Evolutionary conservation across 352 stramenopile species (phyloP).

Genomic region (Aphanomyces invadans): DNA sequence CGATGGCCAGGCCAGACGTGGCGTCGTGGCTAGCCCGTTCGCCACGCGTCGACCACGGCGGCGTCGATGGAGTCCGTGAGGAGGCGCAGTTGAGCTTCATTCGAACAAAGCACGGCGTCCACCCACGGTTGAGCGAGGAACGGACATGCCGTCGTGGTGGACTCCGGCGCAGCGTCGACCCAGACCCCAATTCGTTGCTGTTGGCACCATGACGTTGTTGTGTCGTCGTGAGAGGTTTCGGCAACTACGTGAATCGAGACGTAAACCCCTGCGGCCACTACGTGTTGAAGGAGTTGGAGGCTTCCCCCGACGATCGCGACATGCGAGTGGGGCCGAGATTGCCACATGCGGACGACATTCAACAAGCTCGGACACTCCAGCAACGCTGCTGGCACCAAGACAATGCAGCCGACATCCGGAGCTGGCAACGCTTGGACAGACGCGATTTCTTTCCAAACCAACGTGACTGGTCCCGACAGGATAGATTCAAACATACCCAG

Average conservation of each 20-base stretch:
- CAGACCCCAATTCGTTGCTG: constrained; percentile 2
- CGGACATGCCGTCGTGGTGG: background rate
- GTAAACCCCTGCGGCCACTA: background rate
- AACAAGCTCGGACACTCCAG: background rate
- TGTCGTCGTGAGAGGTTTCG: background rate
- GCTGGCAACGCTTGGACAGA: background rate
- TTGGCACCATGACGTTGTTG: background rate
- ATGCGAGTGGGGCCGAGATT: background rate
- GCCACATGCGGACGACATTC: background rate
- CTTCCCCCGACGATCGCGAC: background rate
- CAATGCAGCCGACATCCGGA: background rate
- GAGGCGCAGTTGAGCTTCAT: background rate
- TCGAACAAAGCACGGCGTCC: background rate
- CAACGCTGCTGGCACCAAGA: background rate
- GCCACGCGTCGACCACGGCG: background rate
- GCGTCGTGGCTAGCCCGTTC: too few species aligned
- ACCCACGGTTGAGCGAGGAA: constrained; percentile 7
- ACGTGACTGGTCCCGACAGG: too few species aligned
- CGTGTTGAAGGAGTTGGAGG: background rate
- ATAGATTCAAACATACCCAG: background rate
- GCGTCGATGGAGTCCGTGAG: background rate
- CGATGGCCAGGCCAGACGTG: too few species aligned
- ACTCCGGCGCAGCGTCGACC: background rate
- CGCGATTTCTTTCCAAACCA: background rate
- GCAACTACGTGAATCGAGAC: background rate